These are phyloP conservation scores for Pisolithus marmoratus DNA, from an alignment of 768 basidiomycete genomes.

Conservation along the genomic window DNA sequence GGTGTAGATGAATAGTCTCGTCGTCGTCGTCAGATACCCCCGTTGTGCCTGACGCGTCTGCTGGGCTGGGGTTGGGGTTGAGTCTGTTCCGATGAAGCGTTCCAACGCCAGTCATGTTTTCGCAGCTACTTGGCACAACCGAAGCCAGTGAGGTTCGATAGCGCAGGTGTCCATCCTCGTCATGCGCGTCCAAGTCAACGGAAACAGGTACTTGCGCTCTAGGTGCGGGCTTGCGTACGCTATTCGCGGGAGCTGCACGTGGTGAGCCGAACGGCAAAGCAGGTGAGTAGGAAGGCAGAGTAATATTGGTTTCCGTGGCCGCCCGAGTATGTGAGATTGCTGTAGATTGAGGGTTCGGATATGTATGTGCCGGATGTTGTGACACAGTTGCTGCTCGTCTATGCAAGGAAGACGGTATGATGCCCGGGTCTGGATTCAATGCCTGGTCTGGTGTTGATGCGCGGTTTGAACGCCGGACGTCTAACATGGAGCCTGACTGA, in stretches of 20 bases:
- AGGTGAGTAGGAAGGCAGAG: constrained; percentile 12
- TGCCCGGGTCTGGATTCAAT: constrained; percentile 15
- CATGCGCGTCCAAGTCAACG: constrained; percentile 37
- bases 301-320: constrained; percentile 27
- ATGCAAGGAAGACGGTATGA: constrained; percentile 25
- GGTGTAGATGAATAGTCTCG: constrained; percentile 9
- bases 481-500: constrained; percentile 30
- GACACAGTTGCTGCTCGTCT: constrained; percentile 26
- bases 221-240: constrained; percentile 59
- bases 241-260: constrained; percentile 27
- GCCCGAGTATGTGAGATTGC: constrained; percentile 24
- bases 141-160: constrained; percentile 48
- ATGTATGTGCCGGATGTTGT: constrained; percentile 16
- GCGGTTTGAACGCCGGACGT: constrained; percentile 31
- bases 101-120: constrained; percentile 68
- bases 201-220: constrained; percentile 59
- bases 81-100: constrained; percentile 26
- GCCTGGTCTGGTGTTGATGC: constrained; percentile 26
- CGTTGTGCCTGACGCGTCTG: constrained; percentile 7
- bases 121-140: constrained; percentile 42
- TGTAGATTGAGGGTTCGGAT: constrained; percentile 9
- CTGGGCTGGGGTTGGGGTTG: constrained; percentile 14
- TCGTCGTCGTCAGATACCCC: constrained; percentile 13
- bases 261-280: constrained; percentile 14
- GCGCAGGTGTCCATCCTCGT: constrained; percentile 27